These are phyloP conservation scores for Aspergillus ochraceoroseus DNA, from an alignment of 2,329 filamentous ascomycete species.

Conservation along the genomic window DNA sequence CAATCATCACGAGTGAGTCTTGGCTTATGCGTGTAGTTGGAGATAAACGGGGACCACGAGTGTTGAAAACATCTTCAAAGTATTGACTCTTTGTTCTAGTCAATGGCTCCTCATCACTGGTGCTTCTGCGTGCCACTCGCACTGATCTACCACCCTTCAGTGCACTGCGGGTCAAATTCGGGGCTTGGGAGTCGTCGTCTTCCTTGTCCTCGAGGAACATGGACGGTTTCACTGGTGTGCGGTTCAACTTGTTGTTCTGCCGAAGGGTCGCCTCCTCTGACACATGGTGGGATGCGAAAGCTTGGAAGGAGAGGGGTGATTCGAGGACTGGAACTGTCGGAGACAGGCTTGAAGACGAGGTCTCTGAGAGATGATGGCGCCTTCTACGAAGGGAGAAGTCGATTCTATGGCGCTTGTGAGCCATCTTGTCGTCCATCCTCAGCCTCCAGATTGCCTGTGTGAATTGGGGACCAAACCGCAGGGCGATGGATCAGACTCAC, in stretches of 20 bases:
- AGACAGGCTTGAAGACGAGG: conserved; percentile 20
- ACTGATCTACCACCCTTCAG: conserved; percentile 16
- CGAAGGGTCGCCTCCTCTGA: conserved; percentile 22
- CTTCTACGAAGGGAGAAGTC: conserved; percentile 20
- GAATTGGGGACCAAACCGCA: too few relatives aligned
- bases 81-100: conserved; percentile 37
- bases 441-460: too few relatives aligned
- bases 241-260: conserved; percentile 20
- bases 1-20: conserved; percentile 58
- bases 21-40: conserved; percentile 48
- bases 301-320: conserved; percentile 21
- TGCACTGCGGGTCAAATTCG: conserved; percentile 13
- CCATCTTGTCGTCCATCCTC: conserved; percentile 9
- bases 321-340: conserved; percentile 21
- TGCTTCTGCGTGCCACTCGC: conserved; percentile 11
- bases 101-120: conserved; percentile 22
- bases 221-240: conserved; percentile 19
- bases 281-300: conserved; percentile 13
- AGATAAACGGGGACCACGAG: conserved; percentile 34
- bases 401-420: conserved; percentile 15
- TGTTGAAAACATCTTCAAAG: conserved; percentile 40
- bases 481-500: too few relatives aligned
- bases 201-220: conserved; percentile 26
- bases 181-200: conserved; percentile 22
- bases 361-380: conserved; percentile 16